Evolutionary conservation across 2,329 filamentous ascomycete genomes (phyloP), one percentile per base, ranked within the genome.

Genomic region (Colletotrichum graminicola): DNA sequence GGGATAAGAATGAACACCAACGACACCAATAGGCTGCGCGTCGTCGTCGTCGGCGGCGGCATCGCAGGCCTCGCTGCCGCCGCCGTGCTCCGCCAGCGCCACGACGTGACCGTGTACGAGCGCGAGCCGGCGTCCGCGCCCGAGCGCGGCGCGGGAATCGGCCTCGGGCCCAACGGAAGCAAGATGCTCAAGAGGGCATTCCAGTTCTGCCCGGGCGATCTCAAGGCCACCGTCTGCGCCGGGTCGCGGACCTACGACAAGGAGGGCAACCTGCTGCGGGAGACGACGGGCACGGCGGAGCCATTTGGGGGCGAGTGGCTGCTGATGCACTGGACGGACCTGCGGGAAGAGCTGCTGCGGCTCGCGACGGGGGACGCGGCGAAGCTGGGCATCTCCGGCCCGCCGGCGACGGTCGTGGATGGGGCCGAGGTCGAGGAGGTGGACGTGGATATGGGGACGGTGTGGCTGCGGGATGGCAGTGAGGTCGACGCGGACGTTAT

Each of bases 261-360:
- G 16, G 52, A 71, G 23, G 69, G 69, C 21, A 71, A 71, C 26
- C 45, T 71, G 39, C 14, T 71, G 45, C 45, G 65, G n/a, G 69
- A 71, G 54, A 64, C 68, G 26, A 71, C 59, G 8, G 69, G 69
- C 43, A 59, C 60, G 2, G 59, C 69, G 47, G 69, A 71, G 39
- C 69, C 69, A 36, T 71, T 71, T 12, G 69, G 69, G 10, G 23
- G 69, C 52, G 69, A 71, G 65, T 71, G 59, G 69, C 39, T 71
- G 16, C 60, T 71, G 29, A 59, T 64, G 65, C 69, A 68, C 12
- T 59, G 65, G 1, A 32, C 29, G 29, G 69, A 71, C 12, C 45
- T 71, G 18, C 45, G 55, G 14, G 57, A 59, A 6, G 65, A 64
- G 60, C 16, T 71, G 47, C 14, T 56, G 16, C 2, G 69, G 36